A percentile compares a stretch with the other conserved stretches of the same genome.
Evolutionary conservation across 2,329 filamentous ascomycete genomes (phyloP).

Genomic region (Aspergillus hiratsukae): DNA sequence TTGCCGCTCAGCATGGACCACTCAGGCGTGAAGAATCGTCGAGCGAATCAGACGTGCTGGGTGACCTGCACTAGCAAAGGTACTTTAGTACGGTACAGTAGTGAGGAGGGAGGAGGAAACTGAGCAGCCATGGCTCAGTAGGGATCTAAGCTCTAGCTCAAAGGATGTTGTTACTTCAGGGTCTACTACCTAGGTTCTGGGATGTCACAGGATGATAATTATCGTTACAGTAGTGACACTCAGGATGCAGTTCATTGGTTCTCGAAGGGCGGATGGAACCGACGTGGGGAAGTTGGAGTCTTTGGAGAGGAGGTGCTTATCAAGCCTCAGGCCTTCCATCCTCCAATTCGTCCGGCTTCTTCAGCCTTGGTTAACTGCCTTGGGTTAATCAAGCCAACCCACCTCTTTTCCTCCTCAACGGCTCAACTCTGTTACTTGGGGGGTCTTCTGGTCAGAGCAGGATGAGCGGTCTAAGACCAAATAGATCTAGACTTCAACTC

Average conservation of each 20-base stretch:
- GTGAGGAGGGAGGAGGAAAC: too few relatives aligned
- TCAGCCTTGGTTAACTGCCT: background rate
- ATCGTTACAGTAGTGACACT: too few relatives aligned
- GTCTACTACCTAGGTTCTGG: too few relatives aligned
- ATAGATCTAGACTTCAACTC: background rate
- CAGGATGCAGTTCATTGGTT: background rate
- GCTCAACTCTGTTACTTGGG: background rate
- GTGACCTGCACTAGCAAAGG: too few relatives aligned
- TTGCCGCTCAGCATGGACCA: too few relatives aligned
- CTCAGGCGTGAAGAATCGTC: too few relatives aligned
- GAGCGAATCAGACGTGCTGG: too few relatives aligned
- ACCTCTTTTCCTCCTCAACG: background rate
- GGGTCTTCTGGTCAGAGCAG: background rate
- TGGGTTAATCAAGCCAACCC: background rate
- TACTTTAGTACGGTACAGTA: too few relatives aligned
- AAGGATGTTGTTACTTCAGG: too few relatives aligned
- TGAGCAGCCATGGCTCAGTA: too few relatives aligned
- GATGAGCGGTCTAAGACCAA: background rate
- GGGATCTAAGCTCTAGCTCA: too few relatives aligned
- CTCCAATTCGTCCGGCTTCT: background rate
- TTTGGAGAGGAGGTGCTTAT: background rate
- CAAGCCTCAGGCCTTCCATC: background rate
- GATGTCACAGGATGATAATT: too few relatives aligned
- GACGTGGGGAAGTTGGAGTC: conserved; percentile 7
- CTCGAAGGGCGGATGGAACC: conserved; percentile 9